Evolutionary conservation across 2,329 filamentous ascomycete genomes (phyloP).

Genomic region (Aspergillus japonicus): DNA sequence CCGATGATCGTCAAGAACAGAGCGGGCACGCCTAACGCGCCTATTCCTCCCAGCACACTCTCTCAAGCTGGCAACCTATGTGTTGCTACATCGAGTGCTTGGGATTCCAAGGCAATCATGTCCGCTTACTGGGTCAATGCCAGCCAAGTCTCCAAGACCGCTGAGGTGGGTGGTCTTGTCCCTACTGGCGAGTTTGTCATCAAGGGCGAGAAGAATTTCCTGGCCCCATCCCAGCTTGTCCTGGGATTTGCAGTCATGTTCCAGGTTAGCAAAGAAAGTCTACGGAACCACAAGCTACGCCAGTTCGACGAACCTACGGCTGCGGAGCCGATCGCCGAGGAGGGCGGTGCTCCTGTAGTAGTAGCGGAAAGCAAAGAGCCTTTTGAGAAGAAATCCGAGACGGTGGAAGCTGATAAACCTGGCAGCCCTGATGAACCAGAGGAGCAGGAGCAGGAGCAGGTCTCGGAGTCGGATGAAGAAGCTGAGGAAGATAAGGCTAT

Average conservation of each 20-base stretch:
- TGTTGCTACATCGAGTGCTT: slow-evolving; percentile 82
- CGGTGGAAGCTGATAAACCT: slow-evolving; percentile 26
- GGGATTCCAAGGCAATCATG: slow-evolving; percentile 96
- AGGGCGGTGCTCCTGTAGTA: slow-evolving; percentile 20
- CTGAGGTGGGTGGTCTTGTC: slow-evolving; percentile 75
- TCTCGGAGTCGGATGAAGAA: slow-evolving; percentile 23
- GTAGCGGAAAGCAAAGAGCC: slow-evolving; percentile 31
- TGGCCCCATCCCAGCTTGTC: slow-evolving; percentile 82
- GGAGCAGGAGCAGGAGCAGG: slow-evolving; percentile 26
- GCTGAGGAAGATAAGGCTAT: slow-evolving; percentile 14
- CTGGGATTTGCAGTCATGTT: slow-evolving; percentile 88
- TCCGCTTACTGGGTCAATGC: slow-evolving; percentile 93
- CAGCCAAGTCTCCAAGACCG: slow-evolving; percentile 85
- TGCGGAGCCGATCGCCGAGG: slow-evolving; percentile 22
- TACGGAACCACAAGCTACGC: slow-evolving; percentile 75
- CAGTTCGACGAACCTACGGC: slow-evolving; percentile 48
- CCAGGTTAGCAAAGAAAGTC: slow-evolving; percentile 83
- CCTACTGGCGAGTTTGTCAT: slow-evolving; percentile 76
- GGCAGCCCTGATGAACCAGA: slow-evolving; percentile 17
- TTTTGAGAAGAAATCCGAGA: slow-evolving; percentile 27
- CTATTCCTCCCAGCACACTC: slow-evolving; percentile 86
- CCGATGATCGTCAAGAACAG: slow-evolving; percentile 92
- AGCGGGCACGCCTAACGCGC: slow-evolving; percentile 70
- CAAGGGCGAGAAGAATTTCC: slow-evolving; percentile 82
- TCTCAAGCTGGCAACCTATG: slow-evolving; percentile 84